These are phyloP conservation scores for Medicago ruthenica DNA, from an alignment of 306 rosid species.

Conservation along the genomic window DNA sequence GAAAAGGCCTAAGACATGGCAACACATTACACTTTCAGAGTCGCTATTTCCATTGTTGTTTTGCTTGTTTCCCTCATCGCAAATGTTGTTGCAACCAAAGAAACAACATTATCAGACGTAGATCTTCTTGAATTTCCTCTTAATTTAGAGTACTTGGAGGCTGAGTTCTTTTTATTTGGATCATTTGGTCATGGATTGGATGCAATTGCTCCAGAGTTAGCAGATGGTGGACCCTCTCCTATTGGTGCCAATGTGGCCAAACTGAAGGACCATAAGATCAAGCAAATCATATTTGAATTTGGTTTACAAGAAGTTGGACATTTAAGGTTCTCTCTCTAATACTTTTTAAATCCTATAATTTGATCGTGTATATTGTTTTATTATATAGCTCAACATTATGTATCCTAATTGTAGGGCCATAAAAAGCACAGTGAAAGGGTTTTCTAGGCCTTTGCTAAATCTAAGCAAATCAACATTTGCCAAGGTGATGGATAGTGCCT, in stretches of 20 bases:
- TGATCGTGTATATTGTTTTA: neutral
- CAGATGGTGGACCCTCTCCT: slow-evolving; percentile 69
- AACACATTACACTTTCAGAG: neutral
- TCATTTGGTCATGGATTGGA: slow-evolving; percentile 69
- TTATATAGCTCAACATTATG: neutral
- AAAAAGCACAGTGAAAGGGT: slow-evolving; percentile 56
- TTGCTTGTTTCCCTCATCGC: neutral
- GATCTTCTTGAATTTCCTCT: slow-evolving; percentile 39
- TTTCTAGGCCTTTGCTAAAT: slow-evolving; percentile 80
- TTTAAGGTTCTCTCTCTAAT: slow-evolving; percentile 51
- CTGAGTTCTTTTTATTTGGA: slow-evolving; percentile 73
- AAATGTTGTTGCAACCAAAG: neutral
- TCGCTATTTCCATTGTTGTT: neutral
- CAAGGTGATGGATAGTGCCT: slow-evolving; percentile 54
- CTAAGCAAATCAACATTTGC: slow-evolving; percentile 62
- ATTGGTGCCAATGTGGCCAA: slow-evolving; percentile 64
- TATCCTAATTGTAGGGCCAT: slow-evolving; percentile 60
- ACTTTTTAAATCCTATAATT: neutral
- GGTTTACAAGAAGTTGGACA: slow-evolving; percentile 84
- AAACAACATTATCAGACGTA: neutral
- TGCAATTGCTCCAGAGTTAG: slow-evolving; percentile 51
- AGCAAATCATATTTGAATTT: slow-evolving; percentile 60
- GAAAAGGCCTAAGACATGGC: neutral
- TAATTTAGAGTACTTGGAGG: slow-evolving; percentile 71
- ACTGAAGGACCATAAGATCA: slow-evolving; percentile 31